Conservation (phyloP, 345 rosid species). For the Psidium friedrichsthalianum region DNA sequence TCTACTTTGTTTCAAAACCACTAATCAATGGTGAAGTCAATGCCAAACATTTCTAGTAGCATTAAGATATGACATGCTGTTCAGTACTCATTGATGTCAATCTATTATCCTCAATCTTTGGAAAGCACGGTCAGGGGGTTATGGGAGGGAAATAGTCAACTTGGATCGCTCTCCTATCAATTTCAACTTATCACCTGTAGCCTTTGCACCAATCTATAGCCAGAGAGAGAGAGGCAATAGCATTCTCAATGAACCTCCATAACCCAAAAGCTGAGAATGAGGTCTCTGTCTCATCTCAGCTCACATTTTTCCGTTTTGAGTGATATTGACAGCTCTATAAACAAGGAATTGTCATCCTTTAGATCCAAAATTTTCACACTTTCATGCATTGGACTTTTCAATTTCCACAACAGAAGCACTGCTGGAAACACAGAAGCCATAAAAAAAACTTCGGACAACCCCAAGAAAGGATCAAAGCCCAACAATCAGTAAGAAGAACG, state of each 20-base stretch:
- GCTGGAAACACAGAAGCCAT: neutral
- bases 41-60: neutral
- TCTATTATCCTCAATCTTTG: neutral
- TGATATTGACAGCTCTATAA: neutral
- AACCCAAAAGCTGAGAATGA: neutral
- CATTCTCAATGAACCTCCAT: neutral
- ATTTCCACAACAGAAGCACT: neutral
- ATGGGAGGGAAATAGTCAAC: neutral
- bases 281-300: neutral
- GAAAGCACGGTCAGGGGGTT: neutral
- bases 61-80: neutral
- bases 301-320: neutral
- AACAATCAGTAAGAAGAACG: neutral
- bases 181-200: neutral
- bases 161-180: neutral
- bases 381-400: neutral
- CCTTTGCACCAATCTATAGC: neutral
- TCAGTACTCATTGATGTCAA: neutral
- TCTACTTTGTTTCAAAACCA: neutral
- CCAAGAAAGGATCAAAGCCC: neutral
- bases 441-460: neutral
- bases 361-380: neutral
- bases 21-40: neutral
- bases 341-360: neutral
- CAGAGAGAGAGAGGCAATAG: neutral